Base-by-base conservation (phyloP, 345 rosid genomes). In the Brassica cretica region DNA sequence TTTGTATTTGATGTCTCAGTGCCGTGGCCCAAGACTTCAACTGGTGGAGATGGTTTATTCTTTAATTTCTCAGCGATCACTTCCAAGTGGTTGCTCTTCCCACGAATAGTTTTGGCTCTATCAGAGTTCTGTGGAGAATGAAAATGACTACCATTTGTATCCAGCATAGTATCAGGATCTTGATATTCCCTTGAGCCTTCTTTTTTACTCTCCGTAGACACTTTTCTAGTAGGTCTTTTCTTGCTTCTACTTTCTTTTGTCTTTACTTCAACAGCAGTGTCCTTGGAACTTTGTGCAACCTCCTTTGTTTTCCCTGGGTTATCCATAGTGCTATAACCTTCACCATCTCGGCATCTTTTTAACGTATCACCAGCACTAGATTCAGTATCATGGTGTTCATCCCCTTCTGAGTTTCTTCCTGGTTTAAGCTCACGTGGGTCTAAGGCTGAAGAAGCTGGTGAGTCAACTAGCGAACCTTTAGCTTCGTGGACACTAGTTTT, bases 371-470 rank as follows among this genome's bases (percentile, higher is more conserved):
- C 71, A 66, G 77, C 80, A 39, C 65, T 75, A 65, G 53, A 24
- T 35, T 64, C 68, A 32, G 78, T 71, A 72, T 72, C 79, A 53
- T 68, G 80, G 76, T 69, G 69, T 60, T 75, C 76, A 68, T 60
- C 82, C 65, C 77, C 81, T 66, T 76, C 82, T 59, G 70, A 65
- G 75, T 72, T 69, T 53, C 74, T 74, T 9, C 59, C 72, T 64
- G 77, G 72, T 61, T 76, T 73, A 82, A 71, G 75, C 78, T 85
- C 84, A 37, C 51, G 80, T 46, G 73, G 49, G 66, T 67, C 46
- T 70, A 79, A 67, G 44, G 85, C 90, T 55, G 87, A 86, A 6
- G 90, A 83, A 53, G 86, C 84, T 66, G 84, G 86, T 76, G 93
- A 82, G 76, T 85, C 89, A 64, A 82, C 86, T 14, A 90, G 87